Conservation (phyloP, 306 rosid species). For the Alnus rubra region DNA sequence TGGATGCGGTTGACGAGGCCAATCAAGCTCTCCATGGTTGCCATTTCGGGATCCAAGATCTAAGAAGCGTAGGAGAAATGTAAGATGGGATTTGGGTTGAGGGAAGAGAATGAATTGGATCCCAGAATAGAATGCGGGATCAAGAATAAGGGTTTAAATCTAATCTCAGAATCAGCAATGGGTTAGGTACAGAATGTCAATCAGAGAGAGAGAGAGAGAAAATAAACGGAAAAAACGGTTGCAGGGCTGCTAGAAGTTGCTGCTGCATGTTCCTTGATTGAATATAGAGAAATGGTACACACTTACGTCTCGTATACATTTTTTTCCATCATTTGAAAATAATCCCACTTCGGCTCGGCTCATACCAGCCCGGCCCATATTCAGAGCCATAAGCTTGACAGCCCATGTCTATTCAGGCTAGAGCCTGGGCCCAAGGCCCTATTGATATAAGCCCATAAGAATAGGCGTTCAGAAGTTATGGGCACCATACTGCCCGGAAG, state of each 20-base stretch:
- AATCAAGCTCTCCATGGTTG: constrained; percentile 99
- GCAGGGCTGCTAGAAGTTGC: neutral
- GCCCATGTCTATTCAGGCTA: too few relatives aligned
- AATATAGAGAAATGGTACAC: too few relatives aligned
- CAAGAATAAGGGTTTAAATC: constrained; percentile 6
- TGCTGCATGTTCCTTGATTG: neutral
- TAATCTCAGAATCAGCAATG: constrained; percentile 9
- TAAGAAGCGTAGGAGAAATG: neutral
- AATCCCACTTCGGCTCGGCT: too few relatives aligned
- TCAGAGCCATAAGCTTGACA: too few relatives aligned
- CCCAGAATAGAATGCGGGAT: constrained; percentile 29
- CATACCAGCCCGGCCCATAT: too few relatives aligned
- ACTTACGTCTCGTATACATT: too few relatives aligned
- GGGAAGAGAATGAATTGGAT: constrained; percentile 10
- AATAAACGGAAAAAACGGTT: constrained; percentile 42
- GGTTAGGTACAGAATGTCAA: constrained; percentile 45
- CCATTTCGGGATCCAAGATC: constrained; percentile 57
- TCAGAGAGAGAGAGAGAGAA: constrained; percentile 17
- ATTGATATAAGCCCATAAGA: too few relatives aligned
- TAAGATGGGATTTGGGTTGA: neutral
- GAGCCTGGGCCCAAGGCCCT: too few relatives aligned
- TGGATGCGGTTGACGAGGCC: constrained; percentile 95
- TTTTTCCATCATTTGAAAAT: too few relatives aligned
- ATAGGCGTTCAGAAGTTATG: too few relatives aligned
- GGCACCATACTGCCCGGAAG: too few relatives aligned